Evolutionary conservation across 2,329 filamentous ascomycete genomes (phyloP), one percentile per base, ranked within the genome.

Genomic region (Diaporthe sp.): DNA sequence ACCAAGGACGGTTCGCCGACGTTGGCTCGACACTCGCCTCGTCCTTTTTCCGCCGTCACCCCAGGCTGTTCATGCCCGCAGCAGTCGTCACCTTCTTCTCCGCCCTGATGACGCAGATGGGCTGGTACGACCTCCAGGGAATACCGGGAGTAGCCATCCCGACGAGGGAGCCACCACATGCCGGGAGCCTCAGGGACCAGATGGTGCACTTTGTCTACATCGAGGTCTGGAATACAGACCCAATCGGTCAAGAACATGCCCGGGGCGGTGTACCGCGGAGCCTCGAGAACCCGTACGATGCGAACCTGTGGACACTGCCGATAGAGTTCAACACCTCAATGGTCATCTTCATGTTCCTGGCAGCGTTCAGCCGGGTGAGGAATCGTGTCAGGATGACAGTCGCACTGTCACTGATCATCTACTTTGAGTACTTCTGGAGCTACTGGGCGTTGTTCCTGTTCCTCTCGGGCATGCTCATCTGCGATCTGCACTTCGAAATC

Each of bases 261-360:
- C 22, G 47, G 10, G 28, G 50, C 1, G 78, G 76, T 75, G 45
- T 55, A 0, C 67, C 22, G 12, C 55, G 42, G n/a, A 25, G 22
- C 0, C n/a, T 45, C 4, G 1, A 38, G 0, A 74, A 74, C 52
- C 72, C 70, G 8, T 84, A 84, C 75, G 82, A 83, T 76, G 74
- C 79, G 19, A 82, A 82, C 47, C 73, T 83, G 22, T 84, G 83
- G 83, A 85, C 83, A 2, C 77, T 84, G 40, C 82, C 83, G 0
- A 78, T 84, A 42, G 83, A 84, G 77, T 84, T 84, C 72, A 79
- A 79, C 64, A 78, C 80, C 76, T 84, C 82, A 8, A 73, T 84
- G n/a, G 77, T 82, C 15, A 66, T 84, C 10, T 84, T 84, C 66
- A 76, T 81, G 47, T 77, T 80, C 66, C 77, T 83, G 30, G 77